Base-by-base conservation (phyloP, 2,329 filamentous ascomycete genomes). In the Drechmeria coniospora region DNA sequence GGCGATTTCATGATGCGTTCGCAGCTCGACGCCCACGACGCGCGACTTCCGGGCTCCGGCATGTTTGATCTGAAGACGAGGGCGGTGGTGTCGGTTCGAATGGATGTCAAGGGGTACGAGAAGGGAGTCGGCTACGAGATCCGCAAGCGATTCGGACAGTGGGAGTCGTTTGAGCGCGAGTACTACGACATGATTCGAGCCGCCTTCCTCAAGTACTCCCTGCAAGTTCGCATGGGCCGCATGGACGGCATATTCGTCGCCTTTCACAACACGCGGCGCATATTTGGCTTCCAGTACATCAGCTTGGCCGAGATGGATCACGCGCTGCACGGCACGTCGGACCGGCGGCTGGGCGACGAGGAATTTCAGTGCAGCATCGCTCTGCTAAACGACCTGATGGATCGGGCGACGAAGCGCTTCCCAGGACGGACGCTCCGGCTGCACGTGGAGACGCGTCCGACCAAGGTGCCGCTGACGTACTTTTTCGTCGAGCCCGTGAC, bases 221-320 rank as follows among this genome's bases (percentile, higher is more conserved):
- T 98, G 17, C 90, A 98, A 54, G 92, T 87, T 16, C 80, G 90
- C 24, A 92, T 98, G 72, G 90, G 92, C 12, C 75, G 86, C 27
- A 98, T 98, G 92, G 87, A 98, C 47, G 90, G 90, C 29, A 94
- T 95, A 27, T 98, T 95, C 46, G 80, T 95, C 14, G 90, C 90
- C 3, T 98, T 75, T 49, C 90, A 98, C 59, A 98, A 98, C 49
- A 81, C 84, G 2, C 68, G 86, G 52, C 79, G 86, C 30, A 92
- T 98, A 27, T 98, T 98, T 47, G 90, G 90, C 5, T 98, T 98
- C 51, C 90, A 98, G 52, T 98, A 98, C 48, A 68, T 98, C 34
- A 75, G 74, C 33, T 56, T 95, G 10, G 49, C 69, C 4, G 90
- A 98, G 46, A 84, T 98, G 78, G 90, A 98, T 48, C 48, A 64